These are phyloP conservation scores for Sclerotinia glacialis DNA, from an alignment of 2,329 filamentous ascomycete species.

Conservation along the genomic window DNA sequence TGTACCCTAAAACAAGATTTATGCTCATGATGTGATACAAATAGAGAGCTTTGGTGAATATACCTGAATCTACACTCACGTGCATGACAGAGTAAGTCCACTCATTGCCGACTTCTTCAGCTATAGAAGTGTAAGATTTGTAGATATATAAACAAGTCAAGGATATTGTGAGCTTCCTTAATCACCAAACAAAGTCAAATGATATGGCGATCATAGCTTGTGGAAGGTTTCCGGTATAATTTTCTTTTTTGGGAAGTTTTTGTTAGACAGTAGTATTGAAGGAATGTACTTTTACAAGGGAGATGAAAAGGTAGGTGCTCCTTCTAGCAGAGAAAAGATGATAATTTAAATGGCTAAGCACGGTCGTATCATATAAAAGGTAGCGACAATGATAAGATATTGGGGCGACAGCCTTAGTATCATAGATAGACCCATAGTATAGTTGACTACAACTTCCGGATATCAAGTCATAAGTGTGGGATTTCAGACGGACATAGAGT, in stretches of 20 bases:
- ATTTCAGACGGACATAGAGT: not conserved
- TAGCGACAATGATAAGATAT: not conserved
- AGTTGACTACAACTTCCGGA: not conserved
- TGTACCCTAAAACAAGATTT: not conserved
- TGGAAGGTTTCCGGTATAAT: not conserved
- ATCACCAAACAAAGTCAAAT: not conserved
- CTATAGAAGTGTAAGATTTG: not conserved
- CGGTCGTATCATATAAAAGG: not conserved
- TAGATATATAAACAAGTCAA: not conserved
- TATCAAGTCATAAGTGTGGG: not conserved
- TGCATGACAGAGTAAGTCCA: not conserved
- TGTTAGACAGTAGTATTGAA: not conserved
- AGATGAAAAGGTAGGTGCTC: not conserved
- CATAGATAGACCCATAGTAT: not conserved
- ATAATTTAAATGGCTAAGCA: not conserved
- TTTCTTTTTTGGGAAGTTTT: not conserved
- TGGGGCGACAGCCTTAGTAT: too few species aligned
- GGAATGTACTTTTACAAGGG: not conserved
- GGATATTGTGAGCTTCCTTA: not conserved
- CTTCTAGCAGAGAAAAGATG: not conserved
- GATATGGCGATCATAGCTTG: too few species aligned
- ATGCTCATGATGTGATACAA: not conserved
- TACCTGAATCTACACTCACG: rapidly evolving
- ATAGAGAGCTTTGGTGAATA: not conserved
- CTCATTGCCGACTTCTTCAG: not conserved